Base-by-base conservation (phyloP, 331 rosid genomes). In the Stylosanthes scabra region DNA sequence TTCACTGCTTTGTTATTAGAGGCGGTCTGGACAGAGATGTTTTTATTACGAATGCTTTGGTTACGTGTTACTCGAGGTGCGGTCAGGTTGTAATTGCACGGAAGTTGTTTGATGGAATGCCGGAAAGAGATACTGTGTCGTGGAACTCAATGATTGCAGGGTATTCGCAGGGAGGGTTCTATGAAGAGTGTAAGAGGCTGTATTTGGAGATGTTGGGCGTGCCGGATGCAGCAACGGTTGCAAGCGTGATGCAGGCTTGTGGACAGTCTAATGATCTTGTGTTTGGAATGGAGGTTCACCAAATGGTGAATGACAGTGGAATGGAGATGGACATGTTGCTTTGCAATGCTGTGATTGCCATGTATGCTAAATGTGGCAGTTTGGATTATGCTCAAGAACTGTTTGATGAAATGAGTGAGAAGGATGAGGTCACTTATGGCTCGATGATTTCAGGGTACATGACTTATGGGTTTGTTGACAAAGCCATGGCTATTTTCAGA, bases 91-190 rank as follows among this genome's bases (percentile, higher is more conserved):
- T 62, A 2, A 59, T 69, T 42, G 97, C 97, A 1, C 78, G 97
- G 70, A 37, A 62, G 6, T 29, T 89, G 84, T 94, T 94, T 42
- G 91, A 91, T 52, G 50, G 71, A 67, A 87, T 88, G 88, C 63
- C 63, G 0, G 62, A 14, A 46, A 86, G 87, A 59, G 97, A 91
- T 78, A 58, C 74, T 1, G 96, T 91, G 45, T 85, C 97, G 1
- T 94, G 97, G 97, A 94, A 89, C 84, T 80, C 99, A 12, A 86
- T 91, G 96, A 83, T 94, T 78, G 81, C 85, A 5, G 97, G 89
- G 72, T 94, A 87, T 78, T 91, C 99, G 28, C 97, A 94, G 71
- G 75, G 80, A 10, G 91, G 96, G 13, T 81, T 72, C 31, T 94
- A 76, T 46, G 81, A 78, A 16, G 89, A 91, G 78, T 89, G 97